Conservation (phyloP, 2,329 filamentous ascomycete species). For the Ophiocordyceps camponoti-rufipedis region DNA sequence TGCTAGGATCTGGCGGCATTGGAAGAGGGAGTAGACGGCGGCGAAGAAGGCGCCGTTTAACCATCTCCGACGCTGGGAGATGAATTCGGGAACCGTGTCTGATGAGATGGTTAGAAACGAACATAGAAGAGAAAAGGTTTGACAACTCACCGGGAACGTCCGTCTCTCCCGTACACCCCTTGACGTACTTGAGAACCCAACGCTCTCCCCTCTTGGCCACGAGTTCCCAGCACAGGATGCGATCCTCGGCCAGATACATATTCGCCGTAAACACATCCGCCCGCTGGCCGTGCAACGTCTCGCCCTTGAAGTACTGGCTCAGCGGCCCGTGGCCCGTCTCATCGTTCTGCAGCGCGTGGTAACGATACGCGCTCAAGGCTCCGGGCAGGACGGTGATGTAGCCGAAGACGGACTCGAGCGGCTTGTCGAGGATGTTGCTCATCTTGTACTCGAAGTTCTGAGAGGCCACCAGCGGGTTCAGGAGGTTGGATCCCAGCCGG, state of each 20-base stretch:
- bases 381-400: slow-evolving; percentile 96
- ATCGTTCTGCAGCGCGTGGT: slow-evolving; percentile 91
- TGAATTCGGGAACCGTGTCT: slow-evolving; percentile 91
- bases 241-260: slow-evolving; percentile 83
- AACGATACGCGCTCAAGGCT: slow-evolving; percentile 86
- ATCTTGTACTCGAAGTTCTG: slow-evolving; percentile 99
- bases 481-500: slow-evolving; percentile 58
- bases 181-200: slow-evolving; percentile 98
- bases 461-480: slow-evolving; percentile 89
- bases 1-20: slow-evolving; percentile 80
- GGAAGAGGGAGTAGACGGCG: slow-evolving; percentile 89
- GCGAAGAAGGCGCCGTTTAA: slow-evolving; percentile 98
- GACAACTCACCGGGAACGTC: slow-evolving; percentile 70
- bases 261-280: slow-evolving; percentile 97
- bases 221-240: slow-evolving; percentile 84
- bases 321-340: slow-evolving; percentile 86
- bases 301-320: slow-evolving; percentile 98
- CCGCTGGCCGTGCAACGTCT: slow-evolving; percentile 88
- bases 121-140: neutral
- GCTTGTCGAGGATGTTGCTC: slow-evolving; percentile 97
- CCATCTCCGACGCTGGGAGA: slow-evolving; percentile 91
- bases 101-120: neutral
- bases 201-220: slow-evolving; percentile 87
- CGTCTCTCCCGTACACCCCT: slow-evolving; percentile 89
- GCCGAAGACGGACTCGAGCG: slow-evolving; percentile 88